Evolutionary conservation across 495 filamentous ascomycete genomes (phyloP).

Genomic region (Neurospora sp.): DNA sequence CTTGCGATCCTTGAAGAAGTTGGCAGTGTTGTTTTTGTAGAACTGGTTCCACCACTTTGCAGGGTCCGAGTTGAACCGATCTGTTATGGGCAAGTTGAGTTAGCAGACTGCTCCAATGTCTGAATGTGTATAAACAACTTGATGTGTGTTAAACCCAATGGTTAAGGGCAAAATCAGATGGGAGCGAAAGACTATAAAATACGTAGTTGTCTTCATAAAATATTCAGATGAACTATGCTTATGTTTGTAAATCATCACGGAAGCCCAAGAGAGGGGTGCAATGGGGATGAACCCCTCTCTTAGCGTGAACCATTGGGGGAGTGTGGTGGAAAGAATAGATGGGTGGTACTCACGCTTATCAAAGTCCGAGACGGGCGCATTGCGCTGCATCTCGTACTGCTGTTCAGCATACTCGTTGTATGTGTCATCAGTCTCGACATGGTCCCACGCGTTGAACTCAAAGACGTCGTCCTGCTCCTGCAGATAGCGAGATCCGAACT

Average conservation of each 20-base stretch:
- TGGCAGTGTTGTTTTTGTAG: constrained; percentile 87
- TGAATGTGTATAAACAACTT: background rate
- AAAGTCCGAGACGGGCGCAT: constrained; percentile 74
- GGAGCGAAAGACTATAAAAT: constrained; percentile 52
- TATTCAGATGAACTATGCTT: constrained; percentile 57
- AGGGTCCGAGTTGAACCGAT: constrained; percentile 77
- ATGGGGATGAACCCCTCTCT: background rate
- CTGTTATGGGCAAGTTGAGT: constrained; percentile 21
- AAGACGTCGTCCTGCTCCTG: constrained; percentile 76
- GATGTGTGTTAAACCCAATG: background rate
- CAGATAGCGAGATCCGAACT: constrained; percentile 84
- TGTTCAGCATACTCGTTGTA: constrained; percentile 72
- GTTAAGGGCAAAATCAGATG: constrained; percentile 39
- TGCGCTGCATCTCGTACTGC: constrained; percentile 75
- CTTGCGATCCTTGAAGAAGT: constrained; percentile 98
- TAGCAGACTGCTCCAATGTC: constrained; percentile 16
- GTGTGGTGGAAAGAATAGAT: background rate
- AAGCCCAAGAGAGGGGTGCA: constrained; percentile 4
- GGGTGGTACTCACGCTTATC: constrained; percentile 52
- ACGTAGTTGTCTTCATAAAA: constrained; percentile 40
- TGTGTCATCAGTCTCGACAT: constrained; percentile 76
- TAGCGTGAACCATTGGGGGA: background rate
- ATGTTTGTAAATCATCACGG: constrained; percentile 45
- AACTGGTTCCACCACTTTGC: constrained; percentile 96
- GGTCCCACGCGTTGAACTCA: constrained; percentile 98